Evolutionary conservation across 495 filamentous ascomycete species (phyloP), one percentile per base, ranked within the genome.

Genomic region (Penicillium crystallinum): DNA sequence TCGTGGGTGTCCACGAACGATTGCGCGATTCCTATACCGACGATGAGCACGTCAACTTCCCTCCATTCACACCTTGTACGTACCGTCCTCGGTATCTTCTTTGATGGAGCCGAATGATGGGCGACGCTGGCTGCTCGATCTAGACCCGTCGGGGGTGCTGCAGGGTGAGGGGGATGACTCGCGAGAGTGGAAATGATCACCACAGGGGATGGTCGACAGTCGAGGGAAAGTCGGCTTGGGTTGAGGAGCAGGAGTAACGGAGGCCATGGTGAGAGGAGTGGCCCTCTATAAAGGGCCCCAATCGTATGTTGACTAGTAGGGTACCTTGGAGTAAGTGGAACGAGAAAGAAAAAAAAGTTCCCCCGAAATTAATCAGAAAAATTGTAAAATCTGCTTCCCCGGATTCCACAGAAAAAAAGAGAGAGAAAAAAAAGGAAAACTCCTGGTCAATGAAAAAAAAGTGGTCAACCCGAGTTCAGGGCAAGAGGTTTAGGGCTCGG

Each of bases 1-100:
- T 82, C 67, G 59, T 85, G 84, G 45, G 81, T 81, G 58, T 79
- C 79, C 31, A 86, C 81, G 58, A 91, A 91, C 15, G 79, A 85
- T 71, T 91, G 87, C 41, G 84, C 79, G 46, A 89, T 77, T 53
- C 76, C 77, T 79, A 58, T 15, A 39, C n/a, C 34, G 17, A 38
- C 23, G 2, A 39, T 33, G 14, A 54, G 53, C 35, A 56, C 21
- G 36, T 62, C 43, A 57, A 49, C 31, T 27, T 18, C 29, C 14
- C 34, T 14, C 6, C 19, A 34, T 46, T 25, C 10, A 39, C 31
- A 41, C 31, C 43, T 37, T 25, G 44, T 33, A 58, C 67, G 34
- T 66, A 75, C 72, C 72, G 62, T 69, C 48, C 19, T 50, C 67
- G 23, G 67, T 58, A 56, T 77, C 74, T 63, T 77, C 74, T 57